Evolutionary conservation across 1,139 yeast species (phyloP).

Genomic region (Chernovozyma sophiae-reginae): DNA sequence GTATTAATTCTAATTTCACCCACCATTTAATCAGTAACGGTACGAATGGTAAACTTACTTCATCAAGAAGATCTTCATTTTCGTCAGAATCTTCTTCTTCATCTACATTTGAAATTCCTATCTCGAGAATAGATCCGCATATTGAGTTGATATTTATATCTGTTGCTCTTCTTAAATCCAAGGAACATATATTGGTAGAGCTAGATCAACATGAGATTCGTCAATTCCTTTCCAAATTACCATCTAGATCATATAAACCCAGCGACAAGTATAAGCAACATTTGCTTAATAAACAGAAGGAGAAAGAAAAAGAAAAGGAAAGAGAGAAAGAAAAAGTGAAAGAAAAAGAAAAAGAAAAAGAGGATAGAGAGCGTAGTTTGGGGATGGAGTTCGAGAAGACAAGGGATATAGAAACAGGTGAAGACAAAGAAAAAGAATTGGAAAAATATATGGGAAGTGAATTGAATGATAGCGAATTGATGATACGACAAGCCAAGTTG

Average conservation of each 20-base stretch:
- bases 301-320: constrained; percentile 11
- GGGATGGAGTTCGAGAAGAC: not conserved
- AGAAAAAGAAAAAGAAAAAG: constrained; percentile 11
- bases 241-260: constrained; percentile 37
- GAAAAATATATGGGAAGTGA: not conserved
- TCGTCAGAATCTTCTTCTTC: constrained; percentile 9
- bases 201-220: constrained; percentile 87
- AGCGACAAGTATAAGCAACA: constrained; percentile 32
- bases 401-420: not conserved
- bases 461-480: not conserved
- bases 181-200: constrained; percentile 74
- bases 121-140: constrained; percentile 71
- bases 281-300: constrained; percentile 19
- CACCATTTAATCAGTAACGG: not conserved
- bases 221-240: constrained; percentile 63
- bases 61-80: constrained; percentile 16
- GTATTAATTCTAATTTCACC: not conserved
- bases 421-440: not conserved
- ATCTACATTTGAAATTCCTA: constrained; percentile 38
- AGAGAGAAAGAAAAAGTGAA: constrained; percentile 12
- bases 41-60: constrained; percentile 13
- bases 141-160: constrained; percentile 73
- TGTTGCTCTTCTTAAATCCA: constrained; percentile 74
- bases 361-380: too few relatives aligned
- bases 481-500: not conserved